Evolutionary conservation across 2,329 filamentous ascomycete genomes (phyloP), one percentile per base, ranked within the genome.

Genomic region (Emmonsia crescens): DNA sequence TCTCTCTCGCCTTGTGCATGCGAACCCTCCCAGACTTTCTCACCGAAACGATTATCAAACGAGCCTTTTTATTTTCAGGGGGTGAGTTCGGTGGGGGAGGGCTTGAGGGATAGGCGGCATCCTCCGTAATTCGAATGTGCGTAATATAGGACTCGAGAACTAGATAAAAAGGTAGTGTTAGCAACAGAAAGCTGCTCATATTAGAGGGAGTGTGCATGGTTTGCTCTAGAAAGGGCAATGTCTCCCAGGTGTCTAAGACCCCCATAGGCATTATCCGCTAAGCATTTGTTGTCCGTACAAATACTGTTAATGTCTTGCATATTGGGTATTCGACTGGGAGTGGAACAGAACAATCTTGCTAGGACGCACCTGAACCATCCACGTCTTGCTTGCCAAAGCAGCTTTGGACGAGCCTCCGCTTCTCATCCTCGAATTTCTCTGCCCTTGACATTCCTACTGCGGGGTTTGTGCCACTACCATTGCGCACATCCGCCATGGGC

Each of bases 1-100:
- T 99, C 77, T 99, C 94, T 69, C 96, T 88, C 62, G 91, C 93
- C 76, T 99, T 99, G 80, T 99, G 94, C 79, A 99, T 86, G 70
- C 92, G 89, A 57, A 99, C 93, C 63, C 91, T 84, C 61, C 93
- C 94, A 1, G 93, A 96, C 70, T 91, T 94, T 64, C 91, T 85
- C 63, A 99, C 94, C 12, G 93, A 89, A 66, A 99, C 88, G 66
- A 99, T 91, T 72, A 99, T 95, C 66, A 96, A 82, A 69, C 94
- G 86, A 56, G 87, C 84, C 75, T 99, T 99, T 75, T 96, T 92
- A 71, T 87, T 85, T 59, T 88, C 83, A 10, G 85, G 78, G 9
- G 82, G 79, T n/a, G 87, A 85, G 66, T 88, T 86, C 2, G 90
- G 90, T 3, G 94, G 92, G 59, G 94, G 88, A 40, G 94, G 94